Evolutionary conservation across 116 monocot genomes (phyloP).

Genomic region (Thalassia testudinum): DNA sequence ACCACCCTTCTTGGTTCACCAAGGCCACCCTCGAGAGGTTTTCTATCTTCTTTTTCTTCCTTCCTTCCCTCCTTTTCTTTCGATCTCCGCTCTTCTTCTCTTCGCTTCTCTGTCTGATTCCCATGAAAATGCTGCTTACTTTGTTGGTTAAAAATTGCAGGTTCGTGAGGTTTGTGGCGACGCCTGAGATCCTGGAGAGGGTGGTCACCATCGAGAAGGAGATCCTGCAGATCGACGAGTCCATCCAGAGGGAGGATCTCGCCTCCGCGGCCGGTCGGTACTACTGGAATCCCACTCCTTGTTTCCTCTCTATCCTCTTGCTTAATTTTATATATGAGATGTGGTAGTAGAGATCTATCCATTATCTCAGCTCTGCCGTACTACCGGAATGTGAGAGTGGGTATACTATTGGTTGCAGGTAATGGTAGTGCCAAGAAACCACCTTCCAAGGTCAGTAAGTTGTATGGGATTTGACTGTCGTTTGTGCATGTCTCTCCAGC

Average conservation of each 20-base stretch:
- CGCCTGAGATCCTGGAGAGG: slow-evolving; percentile 56
- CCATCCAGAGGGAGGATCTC: slow-evolving; percentile 4
- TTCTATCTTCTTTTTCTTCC: not conserved
- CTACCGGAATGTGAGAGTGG: too few species aligned
- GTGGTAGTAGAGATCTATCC: not conserved
- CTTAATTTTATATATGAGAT: too few species aligned
- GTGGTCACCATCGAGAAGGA: slow-evolving; percentile 44
- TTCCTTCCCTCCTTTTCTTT: not conserved
- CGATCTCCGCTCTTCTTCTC: too few species aligned
- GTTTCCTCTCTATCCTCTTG: not conserved
- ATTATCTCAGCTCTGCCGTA: too few species aligned
- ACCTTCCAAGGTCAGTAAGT: too few species aligned
- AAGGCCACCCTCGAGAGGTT: slow-evolving; percentile 37
- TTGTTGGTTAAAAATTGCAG: slow-evolving; percentile 10
- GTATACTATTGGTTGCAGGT: too few species aligned
- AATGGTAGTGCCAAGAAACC: too few species aligned
- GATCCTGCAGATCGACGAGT: slow-evolving; percentile 46
- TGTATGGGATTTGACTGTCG: too few species aligned
- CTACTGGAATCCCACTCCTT: not conserved
- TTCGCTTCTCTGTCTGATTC: not conserved
- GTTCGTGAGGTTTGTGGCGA: slow-evolving; percentile 52
- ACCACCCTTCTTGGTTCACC: slow-evolving; percentile 33
- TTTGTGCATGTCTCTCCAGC: too few species aligned
- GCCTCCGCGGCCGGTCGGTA: not conserved
- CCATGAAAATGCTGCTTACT: too few species aligned